Conservation (phyloP, 2,329 filamentous ascomycete species). For the Apiospora kogelbergensis region DNA sequence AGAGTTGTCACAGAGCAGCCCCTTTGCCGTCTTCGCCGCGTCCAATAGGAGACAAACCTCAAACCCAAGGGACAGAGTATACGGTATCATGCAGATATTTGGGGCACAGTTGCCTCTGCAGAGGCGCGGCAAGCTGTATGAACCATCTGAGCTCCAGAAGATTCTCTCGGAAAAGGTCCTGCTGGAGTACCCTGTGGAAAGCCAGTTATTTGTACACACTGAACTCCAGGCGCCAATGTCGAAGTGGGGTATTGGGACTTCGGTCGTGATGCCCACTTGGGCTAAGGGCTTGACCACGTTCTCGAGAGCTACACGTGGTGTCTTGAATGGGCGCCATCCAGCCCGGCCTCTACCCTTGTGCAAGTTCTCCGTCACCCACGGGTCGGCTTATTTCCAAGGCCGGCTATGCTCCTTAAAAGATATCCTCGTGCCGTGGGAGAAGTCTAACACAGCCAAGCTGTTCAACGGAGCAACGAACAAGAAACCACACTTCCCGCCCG, state of each 20-base stretch:
- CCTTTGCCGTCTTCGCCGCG: neutral
- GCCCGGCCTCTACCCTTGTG: neutral
- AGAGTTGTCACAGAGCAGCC: neutral
- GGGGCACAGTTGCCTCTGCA: neutral
- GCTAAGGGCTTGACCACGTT: neutral
- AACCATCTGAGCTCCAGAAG: neutral
- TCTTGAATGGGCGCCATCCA: neutral
- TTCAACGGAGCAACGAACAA: too few species aligned
- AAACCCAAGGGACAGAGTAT: constrained; percentile 5
- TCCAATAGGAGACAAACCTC: neutral
- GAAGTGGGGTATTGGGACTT: neutral
- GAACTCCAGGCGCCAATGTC: neutral
- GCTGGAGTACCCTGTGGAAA: neutral
- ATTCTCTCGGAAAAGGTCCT: constrained; percentile 4
- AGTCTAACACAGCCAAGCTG: neutral
- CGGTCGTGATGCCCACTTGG: neutral
- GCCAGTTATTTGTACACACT: constrained; percentile 6
- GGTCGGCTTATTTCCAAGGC: constrained; percentile 1
- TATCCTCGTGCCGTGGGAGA: neutral
- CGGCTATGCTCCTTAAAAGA: neutral
- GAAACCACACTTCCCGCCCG: too few species aligned
- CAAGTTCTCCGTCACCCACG: neutral
- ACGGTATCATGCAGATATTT: constrained; percentile 10
- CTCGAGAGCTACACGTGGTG: neutral
- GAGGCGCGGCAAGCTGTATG: neutral